These are phyloP conservation scores for Puccinia brachypodii DNA, from an alignment of 1,284 basidiomycete genomes.

Conservation along the genomic window DNA sequence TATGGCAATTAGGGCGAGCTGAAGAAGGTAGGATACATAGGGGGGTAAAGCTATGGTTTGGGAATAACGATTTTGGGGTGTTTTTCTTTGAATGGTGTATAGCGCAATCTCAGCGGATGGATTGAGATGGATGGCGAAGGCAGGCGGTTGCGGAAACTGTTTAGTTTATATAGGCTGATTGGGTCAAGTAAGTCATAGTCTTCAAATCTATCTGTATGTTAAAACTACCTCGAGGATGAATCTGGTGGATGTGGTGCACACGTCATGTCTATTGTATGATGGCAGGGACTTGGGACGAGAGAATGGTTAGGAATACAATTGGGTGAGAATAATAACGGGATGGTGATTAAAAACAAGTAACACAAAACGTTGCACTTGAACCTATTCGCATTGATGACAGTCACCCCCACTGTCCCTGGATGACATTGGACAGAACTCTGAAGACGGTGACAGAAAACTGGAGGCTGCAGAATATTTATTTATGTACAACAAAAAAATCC, in stretches of 20 bases:
- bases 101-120: neutral
- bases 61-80: too few relatives aligned
- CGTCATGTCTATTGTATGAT: neutral
- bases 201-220: too few relatives aligned
- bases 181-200: neutral
- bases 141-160: neutral
- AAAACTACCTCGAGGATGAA: too few relatives aligned
- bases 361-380: too few relatives aligned
- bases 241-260: neutral
- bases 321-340: neutral
- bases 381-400: too few relatives aligned
- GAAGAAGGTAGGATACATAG: too few relatives aligned
- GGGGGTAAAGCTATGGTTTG: neutral
- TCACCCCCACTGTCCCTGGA: too few relatives aligned
- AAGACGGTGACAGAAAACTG: too few relatives aligned
- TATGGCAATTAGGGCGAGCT: neutral
- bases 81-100: neutral
- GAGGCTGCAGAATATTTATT: too few relatives aligned
- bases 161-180: neutral
- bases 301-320: neutral
- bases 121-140: neutral
- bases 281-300: neutral
- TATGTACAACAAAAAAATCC: too few relatives aligned
- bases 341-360: neutral
- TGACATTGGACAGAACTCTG: too few relatives aligned